These are phyloP conservation scores for Yarrowia sp. DNA, from an alignment of 805 yeast species.

Conservation along the genomic window DNA sequence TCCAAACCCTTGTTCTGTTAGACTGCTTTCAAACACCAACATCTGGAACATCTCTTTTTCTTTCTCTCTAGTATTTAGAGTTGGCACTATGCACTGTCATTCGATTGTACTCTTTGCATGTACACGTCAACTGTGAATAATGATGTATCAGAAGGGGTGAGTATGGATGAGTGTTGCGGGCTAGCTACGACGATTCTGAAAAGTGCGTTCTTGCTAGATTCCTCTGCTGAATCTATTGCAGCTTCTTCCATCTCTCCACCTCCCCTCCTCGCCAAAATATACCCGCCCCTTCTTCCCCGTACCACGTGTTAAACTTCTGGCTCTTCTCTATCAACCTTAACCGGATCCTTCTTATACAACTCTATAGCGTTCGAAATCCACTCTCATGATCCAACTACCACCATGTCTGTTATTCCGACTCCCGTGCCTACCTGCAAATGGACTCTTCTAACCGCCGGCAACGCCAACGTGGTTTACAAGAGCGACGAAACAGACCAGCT, in stretches of 20 bases:
- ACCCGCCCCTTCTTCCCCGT: neutral
- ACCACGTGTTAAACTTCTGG: neutral
- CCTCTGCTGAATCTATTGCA: neutral
- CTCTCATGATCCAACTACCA: neutral
- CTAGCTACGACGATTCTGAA: neutral
- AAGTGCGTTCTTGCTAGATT: neutral
- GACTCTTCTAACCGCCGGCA: conserved; percentile 13
- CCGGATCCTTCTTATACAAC: neutral
- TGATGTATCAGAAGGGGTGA: neutral
- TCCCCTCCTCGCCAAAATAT: neutral
- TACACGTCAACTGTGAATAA: conserved; percentile 10
- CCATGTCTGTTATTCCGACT: neutral
- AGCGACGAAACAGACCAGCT: neutral
- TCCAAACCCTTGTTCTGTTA: neutral
- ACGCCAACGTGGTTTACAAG: conserved; percentile 13
- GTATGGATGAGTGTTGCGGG: neutral
- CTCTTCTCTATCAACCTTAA: neutral
- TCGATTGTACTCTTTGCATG: neutral
- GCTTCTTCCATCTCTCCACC: neutral
- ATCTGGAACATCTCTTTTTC: too few relatives aligned
- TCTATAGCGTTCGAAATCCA: conserved; percentile 8
- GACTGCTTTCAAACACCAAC: neutral
- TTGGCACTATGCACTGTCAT: neutral
- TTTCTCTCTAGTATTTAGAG: neutral
- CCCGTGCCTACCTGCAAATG: conserved; percentile 4